A percentile compares a stretch with the other conserved stretches of the same genome.
Evolutionary conservation across 352 stramenopile species (phyloP).

Genomic region (Pythium coloratum): DNA sequence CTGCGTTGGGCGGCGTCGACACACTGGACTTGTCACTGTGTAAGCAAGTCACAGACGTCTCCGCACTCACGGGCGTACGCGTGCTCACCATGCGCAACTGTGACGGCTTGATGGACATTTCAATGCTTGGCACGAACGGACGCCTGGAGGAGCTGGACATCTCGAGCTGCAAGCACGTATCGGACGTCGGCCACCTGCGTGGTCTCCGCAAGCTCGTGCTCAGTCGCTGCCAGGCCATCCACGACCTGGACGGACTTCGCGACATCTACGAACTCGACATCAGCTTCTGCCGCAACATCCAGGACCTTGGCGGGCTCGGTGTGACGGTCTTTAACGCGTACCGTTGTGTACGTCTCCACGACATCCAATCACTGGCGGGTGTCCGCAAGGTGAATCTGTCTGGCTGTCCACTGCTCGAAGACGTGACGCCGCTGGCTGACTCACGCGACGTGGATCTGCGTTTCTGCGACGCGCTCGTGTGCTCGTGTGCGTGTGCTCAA

Average conservation of each 20-base stretch:
- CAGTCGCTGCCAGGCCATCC: slow-evolving; percentile 52
- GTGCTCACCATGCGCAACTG: slow-evolving; percentile 40
- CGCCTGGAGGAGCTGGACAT: slow-evolving; percentile 53
- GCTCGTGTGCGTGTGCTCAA: slow-evolving; percentile 46
- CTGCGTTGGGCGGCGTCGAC: slow-evolving; percentile 33
- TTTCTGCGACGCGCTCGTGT: slow-evolving; percentile 56
- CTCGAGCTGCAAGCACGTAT: slow-evolving; percentile 46
- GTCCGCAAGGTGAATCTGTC: slow-evolving; percentile 52
- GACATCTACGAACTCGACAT: slow-evolving; percentile 60
- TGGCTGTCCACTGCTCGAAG: slow-evolving; percentile 46
- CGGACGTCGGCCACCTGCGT: slow-evolving; percentile 38
- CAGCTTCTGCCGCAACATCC: slow-evolving; percentile 65
- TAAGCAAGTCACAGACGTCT: slow-evolving; percentile 32
- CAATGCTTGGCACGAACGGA: slow-evolving; percentile 28
- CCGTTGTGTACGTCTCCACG: slow-evolving; percentile 48
- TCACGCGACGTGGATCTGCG: slow-evolving; percentile 54
- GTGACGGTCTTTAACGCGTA: slow-evolving; percentile 48
- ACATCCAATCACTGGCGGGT: slow-evolving; percentile 39
- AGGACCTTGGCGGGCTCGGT: slow-evolving; percentile 31
- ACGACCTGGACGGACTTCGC: slow-evolving; percentile 38
- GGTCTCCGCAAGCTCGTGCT: slow-evolving; percentile 50
- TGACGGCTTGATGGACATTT: slow-evolving; percentile 44
- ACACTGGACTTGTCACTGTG: slow-evolving; percentile 49
- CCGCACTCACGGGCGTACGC: slow-evolving; percentile 21
- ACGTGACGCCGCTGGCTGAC: slow-evolving; percentile 41